Base-by-base conservation (phyloP, 2,329 filamentous ascomycete genomes). In the Beauveria australis region DNA sequence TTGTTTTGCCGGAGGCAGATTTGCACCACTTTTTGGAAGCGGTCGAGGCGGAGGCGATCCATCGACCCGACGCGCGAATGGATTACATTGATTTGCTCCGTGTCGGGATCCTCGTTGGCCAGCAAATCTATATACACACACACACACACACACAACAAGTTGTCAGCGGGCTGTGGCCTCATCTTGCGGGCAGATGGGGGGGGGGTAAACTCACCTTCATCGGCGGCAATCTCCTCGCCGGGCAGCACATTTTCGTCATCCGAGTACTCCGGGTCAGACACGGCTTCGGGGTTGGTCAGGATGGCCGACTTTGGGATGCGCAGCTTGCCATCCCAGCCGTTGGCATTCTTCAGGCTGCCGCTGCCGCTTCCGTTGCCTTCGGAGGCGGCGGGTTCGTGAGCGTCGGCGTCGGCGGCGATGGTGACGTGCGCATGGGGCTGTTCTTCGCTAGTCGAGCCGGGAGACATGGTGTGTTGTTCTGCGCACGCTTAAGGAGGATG, bases 1-100 rank as follows among this genome's bases (percentile, higher is more conserved):
- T 85, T 83, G 73, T 99, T 99, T 73, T 99, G 93, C 53, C 94
- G 91, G 22, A 99, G 86, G 71, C 93, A 97, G 67, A 99, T 78
- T 68, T 89, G 87, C 69, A 81, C 79, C 28, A 92, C 81, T 59
- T 89, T 84, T 62, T 80, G 82, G 76, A 99, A 97, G 63, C 94
- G 86, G 63, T 92, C 89, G 53, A 99, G 82, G n/a, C 79, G 84
- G 24, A 99, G 82, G 18, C 87, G 85, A 7, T 87, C 77, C 66
- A 97, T 89, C 37, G 90, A 92, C 24, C 82, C 77, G 69, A 99
- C 83, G 65, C 92, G 89, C 60, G 89, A 89, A 73, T 97, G 93
- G n/a, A 92, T 87, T 63, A 92, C 86, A 70, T 94, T 89, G 69
- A 99, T 93, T 69, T 96, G 91, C 75, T 92, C 79, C 1, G 79